Evolutionary conservation across 1,139 yeast genomes (phyloP).

Genomic region (Saccharomycopsis crataegensis): DNA sequence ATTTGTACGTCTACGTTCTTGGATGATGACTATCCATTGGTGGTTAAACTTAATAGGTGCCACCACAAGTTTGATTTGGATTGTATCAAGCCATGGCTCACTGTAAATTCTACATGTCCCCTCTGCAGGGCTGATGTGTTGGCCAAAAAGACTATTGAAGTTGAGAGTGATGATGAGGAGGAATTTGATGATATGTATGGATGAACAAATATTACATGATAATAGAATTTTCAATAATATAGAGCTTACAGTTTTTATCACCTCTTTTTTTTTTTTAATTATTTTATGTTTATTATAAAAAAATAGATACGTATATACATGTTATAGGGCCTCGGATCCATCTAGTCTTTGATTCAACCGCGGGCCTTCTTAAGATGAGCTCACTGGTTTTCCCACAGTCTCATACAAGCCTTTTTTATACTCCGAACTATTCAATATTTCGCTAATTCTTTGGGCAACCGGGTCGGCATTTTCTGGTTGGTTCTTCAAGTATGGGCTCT

Average conservation of each 20-base stretch:
- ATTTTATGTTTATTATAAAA: background rate
- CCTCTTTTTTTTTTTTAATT: background rate
- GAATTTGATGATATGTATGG: conserved; percentile 77
- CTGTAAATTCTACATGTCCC: conserved; percentile 77
- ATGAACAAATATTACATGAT: conserved; percentile 24
- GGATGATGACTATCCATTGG: conserved; percentile 71
- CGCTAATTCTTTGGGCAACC: conserved; percentile 65
- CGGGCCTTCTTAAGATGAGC: background rate
- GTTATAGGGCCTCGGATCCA: background rate
- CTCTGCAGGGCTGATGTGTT: conserved; percentile 71
- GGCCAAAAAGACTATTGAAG: conserved; percentile 51
- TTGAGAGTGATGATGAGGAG: conserved; percentile 58
- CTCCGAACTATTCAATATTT: conserved; percentile 57
- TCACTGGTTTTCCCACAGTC: background rate
- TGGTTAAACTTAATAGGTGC: conserved; percentile 71
- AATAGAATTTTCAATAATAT: background rate
- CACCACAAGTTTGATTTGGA: conserved; percentile 80
- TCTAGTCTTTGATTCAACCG: background rate
- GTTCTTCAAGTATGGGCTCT: conserved; percentile 17
- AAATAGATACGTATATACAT: background rate
- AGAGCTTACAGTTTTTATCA: background rate
- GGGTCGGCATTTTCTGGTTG: conserved; percentile 40
- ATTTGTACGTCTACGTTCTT: conserved; percentile 71
- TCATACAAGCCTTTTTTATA: conserved; percentile 39
- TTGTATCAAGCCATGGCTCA: conserved; percentile 87